Conservation (phyloP, 2,329 filamentous ascomycete species). For the Golovinomyces cichoracearum region DNA sequence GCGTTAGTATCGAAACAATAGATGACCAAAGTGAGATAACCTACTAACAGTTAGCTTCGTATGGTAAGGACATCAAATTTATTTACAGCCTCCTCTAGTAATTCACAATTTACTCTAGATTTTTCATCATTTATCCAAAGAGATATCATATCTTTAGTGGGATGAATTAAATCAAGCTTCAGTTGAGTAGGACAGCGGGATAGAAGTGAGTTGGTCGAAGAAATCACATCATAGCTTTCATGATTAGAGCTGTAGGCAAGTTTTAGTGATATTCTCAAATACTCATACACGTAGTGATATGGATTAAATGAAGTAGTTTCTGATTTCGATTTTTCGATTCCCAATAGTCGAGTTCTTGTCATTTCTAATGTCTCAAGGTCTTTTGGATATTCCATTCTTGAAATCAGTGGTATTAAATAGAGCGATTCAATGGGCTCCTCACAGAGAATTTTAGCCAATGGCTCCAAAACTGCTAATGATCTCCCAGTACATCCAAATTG, state of each 20-base stretch:
- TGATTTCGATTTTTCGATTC: conserved; percentile 3
- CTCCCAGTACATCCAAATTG: conserved; percentile 43
- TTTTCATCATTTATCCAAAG: conserved; percentile 37
- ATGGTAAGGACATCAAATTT: conserved; percentile 2
- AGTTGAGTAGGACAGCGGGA: conserved; percentile 20
- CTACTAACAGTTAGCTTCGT: conserved; percentile 13
- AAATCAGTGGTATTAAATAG: conserved; percentile 12
- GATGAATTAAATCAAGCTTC: conserved; percentile 28
- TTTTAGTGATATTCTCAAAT: conserved; percentile 27
- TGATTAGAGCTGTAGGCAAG: conserved; percentile 22
- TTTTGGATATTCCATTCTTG: conserved; percentile 25
- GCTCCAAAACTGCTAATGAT: conserved; percentile 42
- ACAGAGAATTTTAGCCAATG: conserved; percentile 30
- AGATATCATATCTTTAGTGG: conserved; percentile 34
- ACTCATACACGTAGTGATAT: conserved; percentile 38
- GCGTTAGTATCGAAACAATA: conserved; percentile 17
- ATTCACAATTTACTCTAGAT: conserved; percentile 19
- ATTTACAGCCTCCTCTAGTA: conserved; percentile 22
- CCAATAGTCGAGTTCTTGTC: background rate
- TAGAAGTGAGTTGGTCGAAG: conserved; percentile 16
- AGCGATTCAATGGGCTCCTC: conserved; percentile 14
- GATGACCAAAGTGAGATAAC: conserved; percentile 25
- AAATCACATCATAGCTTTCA: conserved; percentile 26
- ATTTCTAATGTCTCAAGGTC: conserved; percentile 35
- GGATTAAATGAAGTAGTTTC: conserved; percentile 27